Evolutionary conservation across 768 basidiomycete genomes (phyloP), one percentile per base, ranked within the genome.

Genomic region (Sarcomyxa edulis): DNA sequence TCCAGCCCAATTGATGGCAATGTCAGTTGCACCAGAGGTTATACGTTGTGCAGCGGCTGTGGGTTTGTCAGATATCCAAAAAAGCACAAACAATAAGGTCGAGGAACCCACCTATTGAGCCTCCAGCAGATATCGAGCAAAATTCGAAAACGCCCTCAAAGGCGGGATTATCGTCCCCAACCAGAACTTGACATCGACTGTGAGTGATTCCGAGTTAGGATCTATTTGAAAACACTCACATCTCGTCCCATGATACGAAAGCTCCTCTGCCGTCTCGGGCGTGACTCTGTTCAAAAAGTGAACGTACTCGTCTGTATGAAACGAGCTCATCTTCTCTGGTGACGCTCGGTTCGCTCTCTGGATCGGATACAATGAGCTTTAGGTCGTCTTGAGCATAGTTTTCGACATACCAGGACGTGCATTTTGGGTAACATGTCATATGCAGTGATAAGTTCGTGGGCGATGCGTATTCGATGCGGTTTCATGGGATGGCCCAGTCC

Each of bases 81-180:
- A n/a, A n/a, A n/a, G n/a, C n/a, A n/a, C n/a, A n/a, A n/a, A n/a
- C n/a, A n/a, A n/a, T n/a, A n/a, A n/a, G n/a, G n/a, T n/a, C n/a
- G 41, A 26, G 22, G 33, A 24, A 62, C 82, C 42, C 50, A 96
- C 96, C 95, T 92, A 99, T 98, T 0, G 93, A 96, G 3, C 96
- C 96, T 32, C 96, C 96, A n/a, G 96, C 96, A 8, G 96, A 98
- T 51, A 99, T 99, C 3, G 95, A 94, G 56, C 96, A 97, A 58
- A 97, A 99, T 50, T 99, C 96, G 58, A 99, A 99, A 32, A 99
- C 65, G 1, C 96, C 96, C 49, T 99, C 96, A 49, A 99, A 99
- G 23, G 98, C 92, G 2, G 96, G 96, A 60, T 95, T 97, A 59
- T 99, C 96, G 51, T 99, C 96, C 23, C 95, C 96, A 15, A 98